A percentile compares a stretch with the other conserved stretches of the same genome.
phyloP scores from a whole-genome alignment of 225 moss, liverwort and hornwort species.

The Climacium dendroides region DNA sequence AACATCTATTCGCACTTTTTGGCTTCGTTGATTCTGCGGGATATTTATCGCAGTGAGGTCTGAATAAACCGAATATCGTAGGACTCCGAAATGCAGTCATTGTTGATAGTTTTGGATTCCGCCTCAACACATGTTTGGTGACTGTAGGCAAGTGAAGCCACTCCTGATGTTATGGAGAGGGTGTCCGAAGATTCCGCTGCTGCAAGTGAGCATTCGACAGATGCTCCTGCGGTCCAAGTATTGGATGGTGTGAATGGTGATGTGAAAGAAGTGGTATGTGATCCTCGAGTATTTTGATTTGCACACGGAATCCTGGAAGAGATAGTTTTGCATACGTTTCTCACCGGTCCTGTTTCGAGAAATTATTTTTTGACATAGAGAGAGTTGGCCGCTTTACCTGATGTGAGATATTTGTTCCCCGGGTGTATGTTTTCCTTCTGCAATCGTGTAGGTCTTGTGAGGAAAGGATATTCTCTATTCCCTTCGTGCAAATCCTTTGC shows the following conservation, averaged over 20 bases:
- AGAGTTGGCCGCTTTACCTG: background rate
- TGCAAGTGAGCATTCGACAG: constrained; percentile 56
- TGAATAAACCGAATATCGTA: background rate
- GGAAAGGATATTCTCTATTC: background rate
- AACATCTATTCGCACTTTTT: background rate
- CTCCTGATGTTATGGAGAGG: constrained; percentile 71
- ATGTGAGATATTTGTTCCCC: background rate
- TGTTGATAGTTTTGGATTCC: background rate
- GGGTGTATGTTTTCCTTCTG: background rate
- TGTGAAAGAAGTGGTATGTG: constrained; percentile 68
- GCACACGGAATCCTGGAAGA: background rate
- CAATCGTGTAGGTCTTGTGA: background rate
- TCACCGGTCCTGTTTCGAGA: background rate
- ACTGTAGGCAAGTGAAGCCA: constrained; percentile 72
- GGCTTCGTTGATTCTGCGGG: background rate
- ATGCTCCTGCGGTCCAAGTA: constrained; percentile 52
- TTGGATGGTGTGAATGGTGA: constrained; percentile 50
- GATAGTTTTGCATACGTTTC: background rate
- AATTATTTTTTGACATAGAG: background rate
- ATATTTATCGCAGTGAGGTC: background rate
- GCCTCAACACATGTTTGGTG: background rate
- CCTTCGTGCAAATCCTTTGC: background rate
- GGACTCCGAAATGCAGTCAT: background rate
- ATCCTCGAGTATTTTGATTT: background rate
- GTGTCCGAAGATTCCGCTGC: constrained; percentile 67